Conservation (phyloP, 192 early-diverging fungal genomes). For the Umbelopsis ramanniana region DNA sequence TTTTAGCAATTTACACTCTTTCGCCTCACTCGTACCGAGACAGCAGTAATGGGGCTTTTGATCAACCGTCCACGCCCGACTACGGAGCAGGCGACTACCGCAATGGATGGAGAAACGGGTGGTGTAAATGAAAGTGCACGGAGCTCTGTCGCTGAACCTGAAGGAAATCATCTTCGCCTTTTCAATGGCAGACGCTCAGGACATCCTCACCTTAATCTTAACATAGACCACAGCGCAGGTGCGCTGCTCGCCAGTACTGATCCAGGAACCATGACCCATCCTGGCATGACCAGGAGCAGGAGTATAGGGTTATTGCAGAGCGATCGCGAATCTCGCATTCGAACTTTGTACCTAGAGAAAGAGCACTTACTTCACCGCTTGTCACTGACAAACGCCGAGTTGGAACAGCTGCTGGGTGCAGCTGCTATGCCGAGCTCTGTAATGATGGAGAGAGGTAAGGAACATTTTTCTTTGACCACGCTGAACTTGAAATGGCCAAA, state of each 20-base stretch:
- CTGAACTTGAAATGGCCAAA: no score
- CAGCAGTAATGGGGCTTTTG: background rate
- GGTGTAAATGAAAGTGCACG: background rate
- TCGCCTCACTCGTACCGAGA: background rate
- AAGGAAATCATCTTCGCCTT: background rate
- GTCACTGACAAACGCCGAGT: constrained; percentile 9
- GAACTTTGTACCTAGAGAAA: constrained; percentile 7
- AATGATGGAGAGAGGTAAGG: background rate
- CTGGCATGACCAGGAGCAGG: background rate
- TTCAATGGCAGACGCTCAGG: background rate
- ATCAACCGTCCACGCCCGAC: background rate
- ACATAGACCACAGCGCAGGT: background rate
- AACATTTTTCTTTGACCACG: background rate
- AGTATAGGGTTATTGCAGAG: background rate
- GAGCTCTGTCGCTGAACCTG: background rate
- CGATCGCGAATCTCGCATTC: constrained; percentile 7
- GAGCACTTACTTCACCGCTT: constrained; percentile 14
- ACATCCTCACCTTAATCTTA: background rate
- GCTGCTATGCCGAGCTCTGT: background rate
- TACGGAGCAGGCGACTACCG: background rate
- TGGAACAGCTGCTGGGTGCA: background rate
- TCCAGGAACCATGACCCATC: background rate
- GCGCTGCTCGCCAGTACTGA: background rate
- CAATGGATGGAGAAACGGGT: background rate
- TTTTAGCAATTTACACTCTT: background rate